Percentiles rank a stretch among this genome's conserved stretches.
These are phyloP conservation scores for Psilocybe sp. DNA, from an alignment of 768 basidiomycete genomes.

Conservation along the genomic window DNA sequence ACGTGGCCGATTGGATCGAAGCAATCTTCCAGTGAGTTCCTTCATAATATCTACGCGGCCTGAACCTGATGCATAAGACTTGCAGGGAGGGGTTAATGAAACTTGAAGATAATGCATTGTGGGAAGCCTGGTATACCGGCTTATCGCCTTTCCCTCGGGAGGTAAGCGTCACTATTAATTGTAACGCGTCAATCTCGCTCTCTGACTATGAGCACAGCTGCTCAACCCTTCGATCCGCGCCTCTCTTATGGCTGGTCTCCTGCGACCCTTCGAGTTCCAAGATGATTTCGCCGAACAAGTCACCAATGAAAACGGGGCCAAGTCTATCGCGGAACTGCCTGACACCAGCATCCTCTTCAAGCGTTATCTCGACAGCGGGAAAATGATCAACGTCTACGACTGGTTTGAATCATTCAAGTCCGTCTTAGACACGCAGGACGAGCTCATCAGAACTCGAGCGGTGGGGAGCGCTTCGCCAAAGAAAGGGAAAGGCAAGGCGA, in stretches of 20 bases:
- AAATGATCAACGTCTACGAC: constrained; percentile 84
- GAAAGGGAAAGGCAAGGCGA: constrained; percentile 25
- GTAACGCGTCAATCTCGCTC: neutral
- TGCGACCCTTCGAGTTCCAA: constrained; percentile 54
- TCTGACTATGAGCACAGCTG: constrained; percentile 35
- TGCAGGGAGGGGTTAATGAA: constrained; percentile 40
- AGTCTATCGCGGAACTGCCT: constrained; percentile 51
- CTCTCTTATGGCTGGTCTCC: constrained; percentile 56
- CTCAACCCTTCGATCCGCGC: constrained; percentile 70
- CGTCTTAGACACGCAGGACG: constrained; percentile 61
- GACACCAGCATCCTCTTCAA: constrained; percentile 77
- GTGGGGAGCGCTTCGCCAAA: constrained; percentile 14
- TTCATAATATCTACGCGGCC: neutral
- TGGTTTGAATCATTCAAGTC: constrained; percentile 80
- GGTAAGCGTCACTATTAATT: constrained; percentile 31
- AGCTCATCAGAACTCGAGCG: constrained; percentile 17
- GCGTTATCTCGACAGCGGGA: constrained; percentile 76
- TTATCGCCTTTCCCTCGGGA: constrained; percentile 62
- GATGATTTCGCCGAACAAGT: constrained; percentile 5
- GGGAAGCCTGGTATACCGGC: constrained; percentile 77
- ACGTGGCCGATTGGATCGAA: too few species aligned
- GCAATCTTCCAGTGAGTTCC: constrained; percentile 31
- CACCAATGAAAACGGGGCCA: neutral
- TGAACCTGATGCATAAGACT: constrained; percentile 1
- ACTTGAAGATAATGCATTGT: constrained; percentile 51